A percentile compares a stretch with the other conserved stretches of the same genome.
These are phyloP conservation scores for Pleurotus cornucopiae DNA, from an alignment of 768 basidiomycete species.

Conservation along the genomic window DNA sequence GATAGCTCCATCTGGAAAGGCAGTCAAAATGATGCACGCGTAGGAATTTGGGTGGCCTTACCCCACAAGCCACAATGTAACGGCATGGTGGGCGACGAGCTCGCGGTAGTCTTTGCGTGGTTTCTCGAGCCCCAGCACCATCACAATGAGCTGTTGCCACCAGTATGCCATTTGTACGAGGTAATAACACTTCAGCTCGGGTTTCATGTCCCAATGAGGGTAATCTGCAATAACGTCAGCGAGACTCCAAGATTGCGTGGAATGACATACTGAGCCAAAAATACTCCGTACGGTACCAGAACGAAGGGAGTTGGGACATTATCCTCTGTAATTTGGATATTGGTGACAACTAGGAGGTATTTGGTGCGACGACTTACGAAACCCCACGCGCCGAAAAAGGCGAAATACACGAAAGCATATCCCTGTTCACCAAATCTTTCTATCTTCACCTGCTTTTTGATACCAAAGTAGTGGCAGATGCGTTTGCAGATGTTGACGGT, in stretches of 20 bases:
- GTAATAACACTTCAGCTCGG: constrained; percentile 86
- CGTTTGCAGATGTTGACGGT: constrained; percentile 63
- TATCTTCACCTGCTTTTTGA: constrained; percentile 63
- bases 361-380: constrained; percentile 47
- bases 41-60: constrained; percentile 30
- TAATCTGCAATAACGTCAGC: constrained; percentile 48
- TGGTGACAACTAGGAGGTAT: neutral
- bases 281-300: constrained; percentile 78
- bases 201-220: constrained; percentile 85
- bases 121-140: constrained; percentile 84
- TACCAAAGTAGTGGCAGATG: constrained; percentile 65
- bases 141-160: constrained; percentile 88
- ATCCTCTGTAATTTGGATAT: constrained; percentile 48
- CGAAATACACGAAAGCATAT: constrained; percentile 83
- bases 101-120: constrained; percentile 90
- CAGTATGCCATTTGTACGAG: constrained; percentile 92
- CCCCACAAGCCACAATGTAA: constrained; percentile 94
- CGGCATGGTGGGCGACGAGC: constrained; percentile 85
- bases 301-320: constrained; percentile 78
- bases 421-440: constrained; percentile 89
- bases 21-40: constrained; percentile 4
- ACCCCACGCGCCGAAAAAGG: constrained; percentile 68
- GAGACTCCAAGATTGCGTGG: too few relatives aligned
- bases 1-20: constrained; percentile 71
- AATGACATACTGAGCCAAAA: constrained; percentile 74